A percentile compares a stretch with the other conserved stretches of the same genome.
phyloP scores from a whole-genome alignment of 225 moss, liverwort and hornwort genomes.

The Neckera pumila region DNA sequence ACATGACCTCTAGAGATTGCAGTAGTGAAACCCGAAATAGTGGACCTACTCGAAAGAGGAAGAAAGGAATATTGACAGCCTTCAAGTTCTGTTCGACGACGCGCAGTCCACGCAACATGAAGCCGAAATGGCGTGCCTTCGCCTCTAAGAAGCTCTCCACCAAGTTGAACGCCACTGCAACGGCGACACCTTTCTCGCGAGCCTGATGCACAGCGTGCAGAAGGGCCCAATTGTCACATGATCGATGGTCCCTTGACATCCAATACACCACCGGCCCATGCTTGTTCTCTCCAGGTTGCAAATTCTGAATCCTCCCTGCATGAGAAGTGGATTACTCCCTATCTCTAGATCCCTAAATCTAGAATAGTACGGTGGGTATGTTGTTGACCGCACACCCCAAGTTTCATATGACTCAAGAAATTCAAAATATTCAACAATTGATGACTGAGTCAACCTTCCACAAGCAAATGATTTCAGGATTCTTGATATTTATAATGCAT shows the following conservation, averaged over 20 bases:
- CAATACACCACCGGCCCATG: slow-evolving; percentile 89
- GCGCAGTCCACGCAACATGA: slow-evolving; percentile 93
- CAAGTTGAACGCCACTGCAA: slow-evolving; percentile 86
- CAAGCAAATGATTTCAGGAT: background rate
- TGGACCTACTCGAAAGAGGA: slow-evolving; percentile 64
- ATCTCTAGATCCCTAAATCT: background rate
- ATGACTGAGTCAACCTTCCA: background rate
- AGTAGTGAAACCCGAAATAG: background rate
- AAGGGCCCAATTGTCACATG: slow-evolving; percentile 91
- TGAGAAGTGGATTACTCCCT: background rate
- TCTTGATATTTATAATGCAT: background rate
- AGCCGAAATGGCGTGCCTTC: slow-evolving; percentile 88
- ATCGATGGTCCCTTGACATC: slow-evolving; percentile 96
- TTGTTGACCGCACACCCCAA: background rate
- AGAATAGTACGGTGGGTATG: background rate
- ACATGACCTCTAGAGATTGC: background rate
- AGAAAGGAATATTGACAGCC: slow-evolving; percentile 68
- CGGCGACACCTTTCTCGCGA: slow-evolving; percentile 46
- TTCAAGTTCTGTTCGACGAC: slow-evolving; percentile 73
- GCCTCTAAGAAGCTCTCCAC: slow-evolving; percentile 84
- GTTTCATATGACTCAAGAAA: too few relatives aligned
- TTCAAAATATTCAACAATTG: background rate
- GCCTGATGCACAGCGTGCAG: slow-evolving; percentile 83
- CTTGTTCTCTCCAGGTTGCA: slow-evolving; percentile 34
- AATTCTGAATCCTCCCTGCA: slow-evolving; percentile 56